Evolutionary conservation across 257 asterid species (phyloP).

Genomic region (Fraxinus americana): DNA sequence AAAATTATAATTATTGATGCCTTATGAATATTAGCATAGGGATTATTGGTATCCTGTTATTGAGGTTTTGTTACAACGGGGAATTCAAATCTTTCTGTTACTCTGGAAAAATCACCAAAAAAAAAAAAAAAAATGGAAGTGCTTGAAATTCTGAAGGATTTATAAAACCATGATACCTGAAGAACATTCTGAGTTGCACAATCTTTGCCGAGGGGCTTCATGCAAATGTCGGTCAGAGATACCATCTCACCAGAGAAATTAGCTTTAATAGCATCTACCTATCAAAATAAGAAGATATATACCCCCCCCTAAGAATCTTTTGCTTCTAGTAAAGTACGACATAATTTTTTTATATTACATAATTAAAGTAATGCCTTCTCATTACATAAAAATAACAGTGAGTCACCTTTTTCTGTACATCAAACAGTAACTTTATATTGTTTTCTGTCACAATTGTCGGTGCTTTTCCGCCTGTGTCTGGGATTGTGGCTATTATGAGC

Average conservation of each 20-base stretch:
- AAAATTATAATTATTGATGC: not conserved
- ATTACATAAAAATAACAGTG: conserved; percentile 14
- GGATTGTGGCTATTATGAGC: conserved; percentile 87
- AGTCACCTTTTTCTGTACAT: conserved; percentile 82
- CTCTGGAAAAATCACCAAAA: not conserved
- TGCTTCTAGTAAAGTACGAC: conserved; percentile 2
- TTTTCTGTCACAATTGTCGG: conserved; percentile 88
- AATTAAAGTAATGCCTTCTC: not conserved
- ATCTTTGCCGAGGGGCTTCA: conserved; percentile 97
- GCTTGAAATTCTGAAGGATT: conserved; percentile 2
- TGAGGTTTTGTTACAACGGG: not conserved
- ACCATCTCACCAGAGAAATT: conserved; percentile 83
- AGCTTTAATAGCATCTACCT: conserved; percentile 92
- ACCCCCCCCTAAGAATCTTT: conserved; percentile 15
- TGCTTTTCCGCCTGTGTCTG: conserved; percentile 66
- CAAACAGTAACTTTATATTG: conserved; percentile 84
- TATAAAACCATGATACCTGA: conserved; percentile 56
- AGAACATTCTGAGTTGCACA: conserved; percentile 98
- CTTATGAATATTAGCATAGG: not conserved
- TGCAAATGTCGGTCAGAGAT: conserved; percentile 87
- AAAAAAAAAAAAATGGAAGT: not conserved
- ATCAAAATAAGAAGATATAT: conserved; percentile 29
- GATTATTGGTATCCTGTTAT: not conserved
- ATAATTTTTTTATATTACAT: not conserved
- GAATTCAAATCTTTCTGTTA: not conserved